phyloP scores from a whole-genome alignment of 768 basidiomycete species.

The Mycena crocata region DNA sequence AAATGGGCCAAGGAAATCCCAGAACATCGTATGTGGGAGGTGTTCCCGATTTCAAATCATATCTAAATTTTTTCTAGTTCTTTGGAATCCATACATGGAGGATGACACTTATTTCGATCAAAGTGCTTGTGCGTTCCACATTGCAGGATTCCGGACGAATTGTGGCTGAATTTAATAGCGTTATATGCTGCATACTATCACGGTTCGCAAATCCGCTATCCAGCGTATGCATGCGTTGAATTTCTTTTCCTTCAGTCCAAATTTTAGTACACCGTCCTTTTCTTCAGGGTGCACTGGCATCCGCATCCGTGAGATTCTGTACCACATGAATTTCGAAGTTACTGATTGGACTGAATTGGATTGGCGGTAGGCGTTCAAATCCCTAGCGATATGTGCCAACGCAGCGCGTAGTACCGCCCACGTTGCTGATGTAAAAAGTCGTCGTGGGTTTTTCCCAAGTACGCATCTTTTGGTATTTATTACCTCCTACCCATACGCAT shows the following conservation, averaged over 20 bases:
- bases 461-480: conserved; percentile 18
- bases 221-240: not conserved
- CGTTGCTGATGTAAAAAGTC: conserved; percentile 60
- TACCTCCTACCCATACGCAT: too few relatives aligned
- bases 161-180: not conserved
- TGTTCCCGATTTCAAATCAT: not conserved
- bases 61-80: conserved; percentile 38
- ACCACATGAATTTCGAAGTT: not conserved
- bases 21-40: conserved; percentile 50
- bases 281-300: conserved; percentile 61
- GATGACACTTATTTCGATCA: conserved; percentile 50
- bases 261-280: conserved; percentile 73
- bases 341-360: not conserved
- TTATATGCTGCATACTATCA: conserved; percentile 25
- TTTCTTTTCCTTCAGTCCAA: conserved; percentile 39
- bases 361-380: conserved; percentile 41
- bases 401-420: conserved; percentile 70
- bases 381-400: conserved; percentile 74
- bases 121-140: conserved; percentile 50
- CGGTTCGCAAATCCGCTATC: not conserved
- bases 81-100: conserved; percentile 50
- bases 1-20: conserved; percentile 65
- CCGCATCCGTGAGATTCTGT: conserved; percentile 7
- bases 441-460: conserved; percentile 36
- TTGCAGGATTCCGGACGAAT: not conserved